These are phyloP conservation scores for Fusarium citri DNA, from an alignment of 2,329 filamentous ascomycete species.

Conservation along the genomic window DNA sequence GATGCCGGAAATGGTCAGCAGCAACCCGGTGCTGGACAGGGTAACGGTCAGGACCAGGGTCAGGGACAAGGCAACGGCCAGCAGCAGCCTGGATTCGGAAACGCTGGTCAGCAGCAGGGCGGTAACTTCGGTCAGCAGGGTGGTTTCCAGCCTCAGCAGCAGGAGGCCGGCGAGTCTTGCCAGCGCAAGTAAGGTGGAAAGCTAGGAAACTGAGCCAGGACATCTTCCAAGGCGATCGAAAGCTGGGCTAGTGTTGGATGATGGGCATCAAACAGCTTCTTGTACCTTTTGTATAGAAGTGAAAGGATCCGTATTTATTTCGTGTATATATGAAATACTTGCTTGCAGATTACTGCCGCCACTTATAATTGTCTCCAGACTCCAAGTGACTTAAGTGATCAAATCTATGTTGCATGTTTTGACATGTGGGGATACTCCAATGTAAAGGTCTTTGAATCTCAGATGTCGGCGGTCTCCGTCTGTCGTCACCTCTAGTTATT, in stretches of 20 bases:
- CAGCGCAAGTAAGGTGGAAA: constrained; percentile 13
- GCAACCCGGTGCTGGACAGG: not conserved
- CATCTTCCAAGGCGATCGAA: constrained; percentile 42
- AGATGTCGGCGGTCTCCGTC: too few relatives aligned
- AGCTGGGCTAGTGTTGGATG: not conserved
- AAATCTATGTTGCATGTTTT: not conserved
- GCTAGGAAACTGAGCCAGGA: constrained; percentile 33
- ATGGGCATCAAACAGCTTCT: constrained; percentile 37
- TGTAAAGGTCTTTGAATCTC: too few relatives aligned
- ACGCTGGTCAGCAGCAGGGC: constrained; percentile 1
- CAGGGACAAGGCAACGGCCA: not conserved
- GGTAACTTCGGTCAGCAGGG: constrained; percentile 9
- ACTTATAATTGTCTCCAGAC: not conserved
- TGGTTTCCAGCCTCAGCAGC: constrained; percentile 17
- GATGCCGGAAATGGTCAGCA: not conserved
- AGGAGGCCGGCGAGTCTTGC: constrained; percentile 14
- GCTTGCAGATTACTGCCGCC: not conserved
- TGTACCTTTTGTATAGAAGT: not conserved
- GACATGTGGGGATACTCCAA: too few relatives aligned
- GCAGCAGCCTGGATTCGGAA: not conserved
- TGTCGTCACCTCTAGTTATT: too few relatives aligned
- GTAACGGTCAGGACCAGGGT: not conserved
- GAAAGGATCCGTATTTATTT: constrained; percentile 13
- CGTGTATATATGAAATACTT: constrained; percentile 20
- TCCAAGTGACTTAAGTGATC: not conserved